Conservation (phyloP, 2,329 filamentous ascomycete genomes). For the Talaromyces albobiverticillius region DNA sequence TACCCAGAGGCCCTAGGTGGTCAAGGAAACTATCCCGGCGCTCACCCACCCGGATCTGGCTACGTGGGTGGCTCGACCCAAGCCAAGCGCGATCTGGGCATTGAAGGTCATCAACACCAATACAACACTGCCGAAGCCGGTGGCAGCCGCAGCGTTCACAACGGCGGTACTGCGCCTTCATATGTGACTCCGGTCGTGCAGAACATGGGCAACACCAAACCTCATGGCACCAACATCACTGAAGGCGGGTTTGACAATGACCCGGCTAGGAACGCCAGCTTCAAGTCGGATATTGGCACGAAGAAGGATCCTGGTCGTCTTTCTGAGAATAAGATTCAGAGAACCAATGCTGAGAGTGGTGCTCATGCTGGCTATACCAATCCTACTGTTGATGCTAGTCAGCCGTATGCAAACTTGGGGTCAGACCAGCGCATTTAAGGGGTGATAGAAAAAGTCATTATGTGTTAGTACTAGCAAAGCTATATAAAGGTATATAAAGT, state of each 20-base stretch:
- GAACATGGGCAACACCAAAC: conserved; percentile 31
- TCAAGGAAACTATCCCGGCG: conserved; percentile 37
- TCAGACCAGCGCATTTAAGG: conserved; percentile 16
- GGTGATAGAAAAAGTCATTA: background rate
- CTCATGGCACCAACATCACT: conserved; percentile 51
- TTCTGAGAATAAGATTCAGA: conserved; percentile 41
- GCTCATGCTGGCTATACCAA: conserved; percentile 23
- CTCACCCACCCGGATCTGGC: conserved; percentile 30
- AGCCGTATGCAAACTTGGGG: conserved; percentile 18
- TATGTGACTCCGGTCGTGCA: conserved; percentile 36
- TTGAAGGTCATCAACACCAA: conserved; percentile 19
- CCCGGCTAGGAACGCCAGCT: conserved; percentile 49
- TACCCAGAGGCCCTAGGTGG: conserved; percentile 39
- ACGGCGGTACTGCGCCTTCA: conserved; percentile 34
- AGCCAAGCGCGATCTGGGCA: conserved; percentile 30
- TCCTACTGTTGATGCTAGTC: conserved; percentile 22
- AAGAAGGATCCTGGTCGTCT: conserved; percentile 54
- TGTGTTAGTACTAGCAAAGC: background rate
- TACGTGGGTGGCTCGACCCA: conserved; percentile 34
- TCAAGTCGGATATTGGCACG: conserved; percentile 51
- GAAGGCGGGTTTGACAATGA: conserved; percentile 47
- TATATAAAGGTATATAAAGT: background rate
- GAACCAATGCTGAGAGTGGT: conserved; percentile 27
- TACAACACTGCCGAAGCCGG: conserved; percentile 21
- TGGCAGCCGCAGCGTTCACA: conserved; percentile 24